Evolutionary conservation across 495 filamentous ascomycete genomes (phyloP).

Genomic region (Polyplosphaeria fusca): DNA sequence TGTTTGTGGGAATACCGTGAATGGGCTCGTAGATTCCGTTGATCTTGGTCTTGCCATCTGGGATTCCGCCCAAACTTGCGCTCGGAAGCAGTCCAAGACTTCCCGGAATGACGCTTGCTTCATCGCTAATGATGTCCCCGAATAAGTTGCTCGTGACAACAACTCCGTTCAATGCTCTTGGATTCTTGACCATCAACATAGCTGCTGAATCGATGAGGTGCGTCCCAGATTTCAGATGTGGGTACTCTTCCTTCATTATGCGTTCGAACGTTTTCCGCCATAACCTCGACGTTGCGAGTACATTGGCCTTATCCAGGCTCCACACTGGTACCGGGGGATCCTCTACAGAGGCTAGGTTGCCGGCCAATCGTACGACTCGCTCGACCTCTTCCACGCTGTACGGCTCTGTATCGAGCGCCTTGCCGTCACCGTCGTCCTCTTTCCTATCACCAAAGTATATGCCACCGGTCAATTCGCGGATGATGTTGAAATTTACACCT

Average conservation of each 20-base stretch:
- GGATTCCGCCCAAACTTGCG: conserved; percentile 81
- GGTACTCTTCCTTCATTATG: conserved; percentile 82
- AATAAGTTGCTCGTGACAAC: conserved; percentile 93
- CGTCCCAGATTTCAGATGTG: conserved; percentile 76
- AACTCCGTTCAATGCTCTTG: conserved; percentile 83
- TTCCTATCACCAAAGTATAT: conserved; percentile 96
- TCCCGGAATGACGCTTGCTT: conserved; percentile 94
- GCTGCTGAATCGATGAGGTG: conserved; percentile 95
- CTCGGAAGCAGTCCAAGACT: conserved; percentile 86
- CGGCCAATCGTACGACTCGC: conserved; percentile 81
- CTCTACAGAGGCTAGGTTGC: conserved; percentile 72
- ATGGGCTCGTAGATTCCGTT: conserved; percentile 98
- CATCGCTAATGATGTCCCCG: conserved; percentile 94
- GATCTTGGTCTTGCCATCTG: conserved; percentile 70
- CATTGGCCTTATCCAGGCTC: conserved; percentile 96
- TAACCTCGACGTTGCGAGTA: conserved; percentile 82
- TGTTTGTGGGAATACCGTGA: conserved; percentile 62
- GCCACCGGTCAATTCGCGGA: conserved; percentile 90
- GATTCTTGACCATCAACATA: conserved; percentile 97
- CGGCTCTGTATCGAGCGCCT: conserved; percentile 82
- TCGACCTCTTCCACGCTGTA: conserved; percentile 87
- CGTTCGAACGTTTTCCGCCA: conserved; percentile 88
- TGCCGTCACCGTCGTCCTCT: conserved; percentile 77
- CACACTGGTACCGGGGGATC: conserved; percentile 79
- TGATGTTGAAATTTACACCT: conserved; percentile 89